Base-by-base conservation (phyloP, 1,284 basidiomycete genomes). In the Apiotrichum siamense region DNA sequence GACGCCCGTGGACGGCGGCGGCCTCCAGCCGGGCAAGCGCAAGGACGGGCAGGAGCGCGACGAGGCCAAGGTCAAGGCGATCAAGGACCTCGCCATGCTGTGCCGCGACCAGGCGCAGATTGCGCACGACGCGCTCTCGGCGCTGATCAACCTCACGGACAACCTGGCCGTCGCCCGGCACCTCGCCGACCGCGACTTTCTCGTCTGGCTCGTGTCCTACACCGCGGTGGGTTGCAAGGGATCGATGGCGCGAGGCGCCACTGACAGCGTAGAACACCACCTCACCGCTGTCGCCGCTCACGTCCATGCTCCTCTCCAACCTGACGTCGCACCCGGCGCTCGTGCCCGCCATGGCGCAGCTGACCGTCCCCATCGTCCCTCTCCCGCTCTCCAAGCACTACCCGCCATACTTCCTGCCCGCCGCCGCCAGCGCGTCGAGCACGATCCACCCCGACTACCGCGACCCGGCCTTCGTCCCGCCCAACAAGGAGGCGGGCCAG, bases 301-400 rank as follows among this genome's bases (percentile, higher is more conserved):
- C 92, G 1, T 84, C 89, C 27, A 98, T 99, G 96, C 80, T 98
- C 1, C 80, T 98, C 7, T 97, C 93, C 18, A 99, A 99, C 74
- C 77, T 97, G 38, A 90, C 91, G 15, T 82, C 88, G 13, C 83
- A 88, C 47, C 79, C 88, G 5, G 76, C 80, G 0, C 80, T 87
- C 44, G 85, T 86, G 57, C 77, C 82, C 3, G 72, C 79, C 2
- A 75, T 97, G 11, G 77, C 93, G 4, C 77, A 78, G 3, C 76
- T 93, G 29, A 81, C 80, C 49, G 77, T 93, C 44, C 75, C 83
- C 2, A 77, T 91, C 44, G 76, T 89, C 17, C 75, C 69, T 23
- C 60, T 73, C 26, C 67, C 73, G 3, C 7, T 78, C 79, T 60
- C 66, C 70, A 39, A 75, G 74, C 38, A 69, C 69, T 46, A 75